Evolutionary conservation across 1,284 basidiomycete species (phyloP), one percentile per base, ranked within the genome.

Genomic region (Pyrrhoderma noxium): DNA sequence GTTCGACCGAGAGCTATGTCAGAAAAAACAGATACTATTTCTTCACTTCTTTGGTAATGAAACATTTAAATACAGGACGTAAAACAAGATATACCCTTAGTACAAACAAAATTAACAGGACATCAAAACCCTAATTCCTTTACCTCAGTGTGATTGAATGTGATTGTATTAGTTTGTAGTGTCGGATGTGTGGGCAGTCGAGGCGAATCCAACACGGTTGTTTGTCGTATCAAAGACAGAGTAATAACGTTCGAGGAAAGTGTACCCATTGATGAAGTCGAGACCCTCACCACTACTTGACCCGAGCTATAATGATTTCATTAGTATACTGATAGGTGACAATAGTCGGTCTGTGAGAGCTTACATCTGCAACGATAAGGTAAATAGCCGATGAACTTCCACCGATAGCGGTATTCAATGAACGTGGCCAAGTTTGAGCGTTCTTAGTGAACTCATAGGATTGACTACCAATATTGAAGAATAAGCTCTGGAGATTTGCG

Each of bases 141-240:
- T n/a, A n/a, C n/a, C n/a, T n/a, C n/a, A n/a, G n/a, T n/a, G n/a
- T n/a, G n/a, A n/a, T n/a, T n/a, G n/a, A n/a, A n/a, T n/a, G n/a
- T n/a, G n/a, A n/a, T n/a, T n/a, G 18, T 22, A 14, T 40, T 49
- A 60, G 51, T 60, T 60, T 43, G 51, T 53, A 14, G 55, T 56
- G 38, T 58, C 52, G 34, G 40, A 46, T 8, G 59, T 60, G 45
- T 58, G 56, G 16, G 46, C 22, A 18, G 59, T 60, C 13, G 49
- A 40, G 13, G 59, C 59, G 19, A 60, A 53, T 18, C 59, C 59
- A 41, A 60, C 58, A 3, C 40, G 56, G 41, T 49, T 53, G 44
- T 60, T 59, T 8, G 52, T 53, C 8, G 56, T 57, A 49, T 60
- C 59, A 38, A 55, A 60, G 3, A 56, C 53, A 34, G 58, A 56